Percentiles rank a stretch among this genome's conserved stretches.
Conservation (phyloP, 208 protist species). For the Herpetomonas samuelpessoai region DNA sequence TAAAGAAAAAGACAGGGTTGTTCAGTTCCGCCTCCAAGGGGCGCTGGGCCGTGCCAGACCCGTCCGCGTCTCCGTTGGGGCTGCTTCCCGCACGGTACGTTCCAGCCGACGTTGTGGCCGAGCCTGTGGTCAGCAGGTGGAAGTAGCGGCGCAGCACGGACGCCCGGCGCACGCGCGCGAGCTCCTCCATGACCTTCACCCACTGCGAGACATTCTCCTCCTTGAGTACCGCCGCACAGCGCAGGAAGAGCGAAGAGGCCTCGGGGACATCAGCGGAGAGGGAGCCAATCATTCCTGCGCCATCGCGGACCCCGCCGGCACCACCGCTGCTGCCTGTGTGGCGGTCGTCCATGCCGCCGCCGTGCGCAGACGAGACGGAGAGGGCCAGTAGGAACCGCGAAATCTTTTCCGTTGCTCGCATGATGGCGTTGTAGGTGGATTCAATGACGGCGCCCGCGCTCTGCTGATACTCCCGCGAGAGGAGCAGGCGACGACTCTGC, state of each 20-base stretch:
- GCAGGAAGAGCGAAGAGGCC: slow-evolving; percentile 62
- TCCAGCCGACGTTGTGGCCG: slow-evolving; percentile 43
- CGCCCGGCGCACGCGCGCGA: slow-evolving; percentile 58
- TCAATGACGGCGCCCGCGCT: slow-evolving; percentile 61
- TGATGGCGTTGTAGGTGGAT: slow-evolving; percentile 65
- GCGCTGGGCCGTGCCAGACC: slow-evolving; percentile 7
- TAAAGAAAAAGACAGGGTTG: slow-evolving; percentile 82
- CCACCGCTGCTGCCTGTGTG: slow-evolving; percentile 9
- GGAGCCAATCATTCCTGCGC: background rate
- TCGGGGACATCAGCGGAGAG: slow-evolving; percentile 64
- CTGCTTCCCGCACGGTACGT: slow-evolving; percentile 23
- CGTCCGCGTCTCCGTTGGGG: background rate
- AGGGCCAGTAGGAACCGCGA: slow-evolving; percentile 53
- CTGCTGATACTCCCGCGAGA: slow-evolving; percentile 56
- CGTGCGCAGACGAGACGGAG: slow-evolving; percentile 10
- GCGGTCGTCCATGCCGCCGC: background rate
- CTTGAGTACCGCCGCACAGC: slow-evolving; percentile 52
- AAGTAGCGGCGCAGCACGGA: slow-evolving; percentile 82
- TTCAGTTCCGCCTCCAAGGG: slow-evolving; percentile 81
- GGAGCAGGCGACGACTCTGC: slow-evolving; percentile 57
- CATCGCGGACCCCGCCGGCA: slow-evolving; percentile 3
- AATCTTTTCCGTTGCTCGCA: slow-evolving; percentile 58
- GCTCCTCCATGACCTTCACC: slow-evolving; percentile 63
- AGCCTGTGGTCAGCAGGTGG: slow-evolving; percentile 82
- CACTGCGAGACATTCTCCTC: slow-evolving; percentile 63